phyloP scores from a whole-genome alignment of 106 monocot species.

The Dendrobium chrysotoxum region DNA sequence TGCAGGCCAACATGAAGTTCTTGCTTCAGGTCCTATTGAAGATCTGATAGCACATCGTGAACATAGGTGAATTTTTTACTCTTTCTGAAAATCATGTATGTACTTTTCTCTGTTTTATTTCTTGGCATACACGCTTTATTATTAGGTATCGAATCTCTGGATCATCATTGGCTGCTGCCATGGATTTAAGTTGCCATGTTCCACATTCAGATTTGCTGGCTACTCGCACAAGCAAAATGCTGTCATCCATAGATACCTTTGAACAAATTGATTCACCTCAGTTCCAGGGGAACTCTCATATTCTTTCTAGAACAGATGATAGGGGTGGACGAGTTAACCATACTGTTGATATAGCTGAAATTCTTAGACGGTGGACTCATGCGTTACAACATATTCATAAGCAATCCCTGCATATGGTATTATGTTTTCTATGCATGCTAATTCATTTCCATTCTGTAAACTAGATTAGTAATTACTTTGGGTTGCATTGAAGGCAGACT shows the following conservation, averaged over 20 bases:
- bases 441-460: not conserved
- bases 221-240: conserved; percentile 25
- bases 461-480: not conserved
- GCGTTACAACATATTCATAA: conserved; percentile 95
- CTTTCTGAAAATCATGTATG: not conserved
- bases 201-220: conserved; percentile 30
- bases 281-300: conserved; percentile 43
- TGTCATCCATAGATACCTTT: conserved; percentile 19
- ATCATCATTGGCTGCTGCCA: conserved; percentile 82
- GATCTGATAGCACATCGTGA: conserved; percentile 96
- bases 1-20: conserved; percentile 95
- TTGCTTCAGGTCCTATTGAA: conserved; percentile 97
- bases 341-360: conserved; percentile 90
- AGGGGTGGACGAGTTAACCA: conserved; percentile 59
- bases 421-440: not conserved
- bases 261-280: conserved; percentile 31
- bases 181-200: conserved; percentile 58
- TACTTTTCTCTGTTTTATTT: conserved; percentile 8
- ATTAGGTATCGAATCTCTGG: conserved; percentile 96
- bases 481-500: not conserved
- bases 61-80: conserved; percentile 58
- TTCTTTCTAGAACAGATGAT: conserved; percentile 44
- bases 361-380: conserved; percentile 97
- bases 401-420: conserved; percentile 90
- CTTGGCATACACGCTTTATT: conserved; percentile 1